Conservation (phyloP, 371 early-diverging fungal genomes). For the Amoeboaphelidium protococcarum region DNA sequence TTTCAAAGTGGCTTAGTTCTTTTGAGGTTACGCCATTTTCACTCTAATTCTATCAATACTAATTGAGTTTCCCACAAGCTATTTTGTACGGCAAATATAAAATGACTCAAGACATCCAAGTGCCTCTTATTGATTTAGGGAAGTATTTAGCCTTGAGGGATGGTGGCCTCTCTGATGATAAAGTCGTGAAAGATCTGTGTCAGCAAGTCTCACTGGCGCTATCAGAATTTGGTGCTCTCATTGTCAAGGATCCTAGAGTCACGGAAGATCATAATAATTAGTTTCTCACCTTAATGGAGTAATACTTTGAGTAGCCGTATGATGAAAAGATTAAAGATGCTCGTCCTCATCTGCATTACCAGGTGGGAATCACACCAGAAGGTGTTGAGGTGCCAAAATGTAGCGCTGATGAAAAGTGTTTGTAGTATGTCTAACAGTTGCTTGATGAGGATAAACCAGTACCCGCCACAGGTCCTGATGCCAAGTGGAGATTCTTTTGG, state of each 20-base stretch:
- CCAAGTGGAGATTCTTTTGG: conserved; percentile 39
- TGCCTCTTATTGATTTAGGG: no score
- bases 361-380: conserved; percentile 36
- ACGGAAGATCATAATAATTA: conserved; percentile 19
- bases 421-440: conserved; percentile 17
- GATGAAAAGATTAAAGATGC: conserved; percentile 27
- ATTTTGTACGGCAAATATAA: no score
- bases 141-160: no score
- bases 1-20: no score
- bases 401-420: conserved; percentile 24
- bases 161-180: neutral
- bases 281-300: conserved; percentile 33
- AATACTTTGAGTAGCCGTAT: conserved; percentile 27
- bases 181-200: neutral
- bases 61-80: no score
- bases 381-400: conserved; percentile 33
- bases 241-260: conserved; percentile 33
- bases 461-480: conserved; percentile 21
- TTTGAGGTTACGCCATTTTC: no score
- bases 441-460: conserved; percentile 11
- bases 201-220: conserved; percentile 27
- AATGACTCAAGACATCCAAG: no score
- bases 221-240: conserved; percentile 26
- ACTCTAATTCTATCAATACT: no score
- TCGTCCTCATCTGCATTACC: conserved; percentile 23